Evolutionary conservation across 1,139 yeast species (phyloP).

Genomic region (Taphrina wiesneri): DNA sequence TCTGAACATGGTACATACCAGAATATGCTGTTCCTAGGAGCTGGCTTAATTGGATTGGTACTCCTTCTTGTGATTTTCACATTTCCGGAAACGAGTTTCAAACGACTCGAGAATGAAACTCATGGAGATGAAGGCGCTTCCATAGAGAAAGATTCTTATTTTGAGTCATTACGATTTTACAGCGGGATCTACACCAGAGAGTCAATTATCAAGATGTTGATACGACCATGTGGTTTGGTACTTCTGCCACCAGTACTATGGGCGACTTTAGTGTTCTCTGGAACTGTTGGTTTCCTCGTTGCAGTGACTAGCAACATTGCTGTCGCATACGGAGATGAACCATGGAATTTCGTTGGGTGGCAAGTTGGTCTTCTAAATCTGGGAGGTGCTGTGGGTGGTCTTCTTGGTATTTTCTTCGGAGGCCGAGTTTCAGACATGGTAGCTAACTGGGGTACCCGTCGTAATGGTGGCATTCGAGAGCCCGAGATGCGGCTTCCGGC

Average conservation of each 20-base stretch:
- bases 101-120: background rate
- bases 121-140: background rate
- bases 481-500: slow-evolving; percentile 5
- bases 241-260: background rate
- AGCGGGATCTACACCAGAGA: background rate
- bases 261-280: background rate
- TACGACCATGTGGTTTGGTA: background rate
- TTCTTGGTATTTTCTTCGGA: background rate
- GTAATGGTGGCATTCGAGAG: background rate
- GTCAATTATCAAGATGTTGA: background rate
- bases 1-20: background rate
- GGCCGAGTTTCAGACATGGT: background rate
- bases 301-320: background rate
- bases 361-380: background rate
- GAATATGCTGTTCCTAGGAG: background rate
- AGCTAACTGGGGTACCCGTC: slow-evolving; percentile 4
- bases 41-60: background rate
- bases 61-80: background rate
- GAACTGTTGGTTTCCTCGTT: background rate
- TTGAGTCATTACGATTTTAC: background rate
- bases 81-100: background rate
- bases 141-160: background rate
- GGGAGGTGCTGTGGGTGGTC: background rate
- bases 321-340: background rate
- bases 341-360: background rate